Base-by-base conservation (phyloP, 208 protist species). In the Acanthamoeba royreba region DNA sequence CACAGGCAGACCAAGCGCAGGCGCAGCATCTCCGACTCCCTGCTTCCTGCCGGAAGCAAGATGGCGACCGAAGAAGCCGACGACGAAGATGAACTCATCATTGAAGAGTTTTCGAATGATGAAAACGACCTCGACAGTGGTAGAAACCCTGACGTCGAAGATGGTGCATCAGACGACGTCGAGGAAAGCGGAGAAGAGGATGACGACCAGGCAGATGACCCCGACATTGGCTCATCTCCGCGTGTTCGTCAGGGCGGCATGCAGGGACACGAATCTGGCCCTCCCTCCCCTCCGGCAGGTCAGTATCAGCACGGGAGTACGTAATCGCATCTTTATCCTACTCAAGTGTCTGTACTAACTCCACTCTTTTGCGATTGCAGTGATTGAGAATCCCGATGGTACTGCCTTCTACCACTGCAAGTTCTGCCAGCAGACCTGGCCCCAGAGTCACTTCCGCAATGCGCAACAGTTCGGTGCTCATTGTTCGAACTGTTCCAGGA, bases 401-500 rank as follows among this genome's bases (percentile, higher is more conserved):
- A 89, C 46, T 1, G 81, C 49, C 28, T 58, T 66, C 31, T 96
- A 96, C 47, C 94, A 94, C 42, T 96, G 95, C 89, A 93, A 94
- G 66, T 96, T 94, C 83, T 96, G 95, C 72, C 69, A 94, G 25
- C 91, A 90, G 47, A 92, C 91, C 25, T 96, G 95, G 95, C 93
- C 95, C 7, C 63, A 90, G 61, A 79, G 85, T 38, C 81, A 79
- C 28, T 96, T 96, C 83, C 93, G 86, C 79, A 96, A 96, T 33
- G 92, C 83, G 17, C 95, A 96, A 77, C 95, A 96, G 93, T 96
- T 96, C 86, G 95, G 95, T 40, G 95, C 95, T 35, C 95, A 96
- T 40, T 96, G 95, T 38, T 93, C 74, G 53, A 96, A 96, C 66
- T 96, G 95, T 53, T 96, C 95, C 0, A 89, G 95, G 66, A 96